Base-by-base conservation (phyloP, 805 yeast species). In the Metschnikowia santaceciliae region DNA sequence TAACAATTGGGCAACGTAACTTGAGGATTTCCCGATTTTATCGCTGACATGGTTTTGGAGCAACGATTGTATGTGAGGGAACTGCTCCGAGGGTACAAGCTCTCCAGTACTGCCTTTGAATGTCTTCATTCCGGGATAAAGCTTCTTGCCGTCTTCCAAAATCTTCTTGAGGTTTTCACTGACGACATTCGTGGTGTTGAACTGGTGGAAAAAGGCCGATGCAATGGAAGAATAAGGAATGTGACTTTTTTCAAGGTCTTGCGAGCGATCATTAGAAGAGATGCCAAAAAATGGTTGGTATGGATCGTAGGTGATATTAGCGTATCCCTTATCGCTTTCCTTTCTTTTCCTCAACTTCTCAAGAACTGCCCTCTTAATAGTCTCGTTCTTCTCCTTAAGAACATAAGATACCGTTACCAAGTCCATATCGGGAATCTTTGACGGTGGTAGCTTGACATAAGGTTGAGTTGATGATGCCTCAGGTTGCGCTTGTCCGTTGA, bases 381-480 rank as follows among this genome's bases (percentile, higher is more conserved):
- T 85, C 50, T 78, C 83, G 54, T 89, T 86, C 68, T 90, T 89
- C 55, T 84, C 91, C 44, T 80, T 75, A 46, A 88, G 70, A 20
- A 90, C 83, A 42, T 82, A 78, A 49, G 87, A 88, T 10, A 90
- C 91, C 5, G 96, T 88, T 22, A 87, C 84, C 53, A 92, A 74
- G 43, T 90, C 96, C 78, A 91, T 78, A 67, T 92, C 97, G 14
- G 98, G 97, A 55, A 92, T 88, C 68, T 90, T 88, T 1, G 96
- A 87, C 36, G 94, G 86, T 2, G 97, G 96, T 37, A 90, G 67
- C 60, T 87, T 85, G 58, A 90, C 95, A 70, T 90, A 88, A 22
- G 95, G 90, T 63, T 88, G 92, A 36, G 77, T 76, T 4, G 75
- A 64, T 54, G 73, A 59, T 1, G 60, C 60, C 37, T 58, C 61